phyloP scores from a whole-genome alignment of 306 rosid species.

The Acmispon strigosus region DNA sequence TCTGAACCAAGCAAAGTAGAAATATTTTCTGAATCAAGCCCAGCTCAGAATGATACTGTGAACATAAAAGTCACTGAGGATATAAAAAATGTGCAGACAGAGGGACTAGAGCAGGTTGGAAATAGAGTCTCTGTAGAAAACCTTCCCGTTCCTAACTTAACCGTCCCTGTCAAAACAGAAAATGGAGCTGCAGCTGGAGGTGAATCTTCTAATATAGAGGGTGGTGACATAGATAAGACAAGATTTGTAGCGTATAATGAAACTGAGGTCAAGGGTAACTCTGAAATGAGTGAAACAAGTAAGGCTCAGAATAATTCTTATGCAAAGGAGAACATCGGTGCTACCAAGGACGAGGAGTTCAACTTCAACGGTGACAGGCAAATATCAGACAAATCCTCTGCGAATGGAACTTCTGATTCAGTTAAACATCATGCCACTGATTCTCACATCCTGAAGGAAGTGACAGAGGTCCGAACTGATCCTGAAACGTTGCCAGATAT shows the following conservation, averaged over 20 bases:
- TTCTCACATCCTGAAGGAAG: conserved; percentile 36
- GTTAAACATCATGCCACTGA: conserved; percentile 52
- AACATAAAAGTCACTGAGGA: conserved; percentile 22
- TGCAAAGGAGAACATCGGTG: conserved; percentile 31
- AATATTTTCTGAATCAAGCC: conserved; percentile 6
- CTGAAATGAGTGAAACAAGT: conserved; percentile 20
- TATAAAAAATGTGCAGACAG: conserved; percentile 8
- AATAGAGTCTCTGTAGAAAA: conserved; percentile 22
- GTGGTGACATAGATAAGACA: conserved; percentile 22
- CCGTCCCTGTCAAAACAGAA: conserved; percentile 20
- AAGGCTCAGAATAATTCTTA: conserved; percentile 10
- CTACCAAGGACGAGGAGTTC: conserved; percentile 29
- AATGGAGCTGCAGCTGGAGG: conserved; percentile 11
- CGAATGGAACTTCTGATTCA: conserved; percentile 21
- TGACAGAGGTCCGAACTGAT: conserved; percentile 44
- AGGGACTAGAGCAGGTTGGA: conserved; percentile 16
- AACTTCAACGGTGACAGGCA: conserved; percentile 22
- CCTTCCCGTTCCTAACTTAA: conserved; percentile 26
- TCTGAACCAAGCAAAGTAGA: conserved; percentile 27
- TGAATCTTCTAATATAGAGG: conserved; percentile 10
- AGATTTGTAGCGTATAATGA: conserved; percentile 29
- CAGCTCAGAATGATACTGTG: not conserved
- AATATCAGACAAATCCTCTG: conserved; percentile 22
- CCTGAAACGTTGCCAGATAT: conserved; percentile 46
- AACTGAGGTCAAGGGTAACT: conserved; percentile 20